Conservation (phyloP, 768 basidiomycete genomes). For the Russula griseocarnosa region DNA sequence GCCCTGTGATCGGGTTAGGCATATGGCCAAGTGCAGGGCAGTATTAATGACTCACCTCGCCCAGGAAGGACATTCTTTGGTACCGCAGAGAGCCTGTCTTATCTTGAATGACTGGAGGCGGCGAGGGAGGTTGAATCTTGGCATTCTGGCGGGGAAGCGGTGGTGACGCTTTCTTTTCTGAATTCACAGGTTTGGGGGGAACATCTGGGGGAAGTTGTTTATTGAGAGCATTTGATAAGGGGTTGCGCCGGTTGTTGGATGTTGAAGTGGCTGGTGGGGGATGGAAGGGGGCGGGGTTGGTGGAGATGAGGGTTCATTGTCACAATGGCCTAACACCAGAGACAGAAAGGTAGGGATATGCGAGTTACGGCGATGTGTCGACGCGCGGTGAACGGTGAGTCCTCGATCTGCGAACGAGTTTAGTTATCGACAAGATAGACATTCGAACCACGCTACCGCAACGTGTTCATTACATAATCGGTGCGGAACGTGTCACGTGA, state of each 20-base stretch:
- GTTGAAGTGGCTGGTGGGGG: conserved; percentile 24
- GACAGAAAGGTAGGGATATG: conserved; percentile 11
- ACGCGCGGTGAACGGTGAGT: conserved; percentile 1
- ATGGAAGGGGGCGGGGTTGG: conserved; percentile 22
- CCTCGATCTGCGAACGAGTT: neutral
- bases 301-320: conserved; percentile 25
- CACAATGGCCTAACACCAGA: conserved; percentile 29
- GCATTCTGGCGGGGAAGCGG: conserved; percentile 79
- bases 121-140: conserved; percentile 77
- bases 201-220: conserved; percentile 19
- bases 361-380: conserved; percentile 5
- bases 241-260: conserved; percentile 24
- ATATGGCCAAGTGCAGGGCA: neutral
- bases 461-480: conserved; percentile 21
- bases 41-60: conserved; percentile 60
- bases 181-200: conserved; percentile 16
- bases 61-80: conserved; percentile 75
- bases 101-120: conserved; percentile 72
- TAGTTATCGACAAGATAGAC: neutral
- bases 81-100: conserved; percentile 54
- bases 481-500: conserved; percentile 2
- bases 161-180: conserved; percentile 42
- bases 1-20: conserved; percentile 44
- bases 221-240: conserved; percentile 27
- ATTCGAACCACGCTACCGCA: conserved; percentile 12